Conservation (phyloP, 208 protist species). For the Phytomonas serpens region DNA sequence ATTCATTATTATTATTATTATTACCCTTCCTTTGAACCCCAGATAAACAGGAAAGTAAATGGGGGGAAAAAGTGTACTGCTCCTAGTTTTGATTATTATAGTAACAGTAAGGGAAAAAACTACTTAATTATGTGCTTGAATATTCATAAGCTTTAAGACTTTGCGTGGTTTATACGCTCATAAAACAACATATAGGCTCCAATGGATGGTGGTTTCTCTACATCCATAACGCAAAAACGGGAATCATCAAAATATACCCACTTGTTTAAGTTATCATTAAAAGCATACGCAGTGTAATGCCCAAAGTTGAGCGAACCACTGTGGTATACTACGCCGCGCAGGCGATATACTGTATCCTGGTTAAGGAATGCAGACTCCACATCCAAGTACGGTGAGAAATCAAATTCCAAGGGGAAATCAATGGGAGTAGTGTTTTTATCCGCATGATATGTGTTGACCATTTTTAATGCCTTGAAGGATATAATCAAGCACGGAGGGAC, state of each 20-base stretch:
- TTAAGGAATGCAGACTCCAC: constrained; percentile 20
- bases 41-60: not conserved
- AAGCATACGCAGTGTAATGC: constrained; percentile 71
- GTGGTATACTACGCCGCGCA: constrained; percentile 74
- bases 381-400: constrained; percentile 59
- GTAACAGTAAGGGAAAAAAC: constrained; percentile 6
- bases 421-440: constrained; percentile 70
- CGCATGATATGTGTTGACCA: constrained; percentile 30
- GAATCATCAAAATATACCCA: constrained; percentile 82
- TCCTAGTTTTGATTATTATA: constrained; percentile 10
- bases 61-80: constrained; percentile 2
- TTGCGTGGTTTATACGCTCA: constrained; percentile 21
- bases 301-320: constrained; percentile 64
- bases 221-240: constrained; percentile 17
- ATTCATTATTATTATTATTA: constrained; percentile 6
- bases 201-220: constrained; percentile 16
- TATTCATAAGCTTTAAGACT: not conserved
- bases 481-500: constrained; percentile 70
- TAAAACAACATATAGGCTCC: constrained; percentile 78
- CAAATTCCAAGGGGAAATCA: constrained; percentile 37
- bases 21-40: not conserved
- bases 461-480: constrained; percentile 73
- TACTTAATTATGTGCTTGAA: not conserved
- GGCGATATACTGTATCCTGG: constrained; percentile 36
- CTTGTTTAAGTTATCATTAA: constrained; percentile 32